These are phyloP conservation scores for Blastobotrys serpentis DNA, from an alignment of 1,139 yeast genomes.

Conservation along the genomic window DNA sequence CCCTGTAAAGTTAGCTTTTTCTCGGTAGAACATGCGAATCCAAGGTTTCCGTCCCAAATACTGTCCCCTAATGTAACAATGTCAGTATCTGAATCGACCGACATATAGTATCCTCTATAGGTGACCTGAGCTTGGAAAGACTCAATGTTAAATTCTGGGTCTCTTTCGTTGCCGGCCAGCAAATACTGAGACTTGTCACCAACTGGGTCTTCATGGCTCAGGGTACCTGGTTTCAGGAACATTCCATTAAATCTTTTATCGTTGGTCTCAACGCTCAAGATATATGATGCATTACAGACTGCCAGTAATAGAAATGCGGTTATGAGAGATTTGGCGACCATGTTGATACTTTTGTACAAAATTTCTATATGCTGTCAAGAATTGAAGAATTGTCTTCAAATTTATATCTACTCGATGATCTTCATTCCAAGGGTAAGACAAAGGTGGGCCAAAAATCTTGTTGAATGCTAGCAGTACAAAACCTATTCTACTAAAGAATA, in stretches of 20 bases:
- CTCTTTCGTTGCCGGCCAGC: background rate
- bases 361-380: too few species aligned
- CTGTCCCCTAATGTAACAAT: background rate
- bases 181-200: background rate
- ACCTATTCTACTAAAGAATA: too few species aligned
- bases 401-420: background rate
- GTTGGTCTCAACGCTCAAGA: background rate
- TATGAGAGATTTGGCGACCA: background rate
- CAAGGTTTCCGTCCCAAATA: background rate
- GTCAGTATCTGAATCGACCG: background rate
- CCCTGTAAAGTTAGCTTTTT: slow-evolving; percentile 1
- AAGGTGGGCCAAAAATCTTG: too few species aligned
- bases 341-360: too few species aligned
- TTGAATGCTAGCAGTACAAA: too few species aligned
- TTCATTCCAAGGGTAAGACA: background rate
- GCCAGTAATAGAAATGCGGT: background rate
- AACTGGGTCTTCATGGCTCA: slow-evolving; percentile 6
- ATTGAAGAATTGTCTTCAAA: too few species aligned
- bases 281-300: background rate
- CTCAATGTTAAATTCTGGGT: background rate
- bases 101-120: background rate
- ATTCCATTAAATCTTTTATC: background rate
- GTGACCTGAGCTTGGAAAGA: background rate
- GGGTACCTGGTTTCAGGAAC: slow-evolving; percentile 4
- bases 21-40: slow-evolving; percentile 3